Base-by-base conservation (phyloP, 768 basidiomycete species). In the Macrolepiota fuliginosa region DNA sequence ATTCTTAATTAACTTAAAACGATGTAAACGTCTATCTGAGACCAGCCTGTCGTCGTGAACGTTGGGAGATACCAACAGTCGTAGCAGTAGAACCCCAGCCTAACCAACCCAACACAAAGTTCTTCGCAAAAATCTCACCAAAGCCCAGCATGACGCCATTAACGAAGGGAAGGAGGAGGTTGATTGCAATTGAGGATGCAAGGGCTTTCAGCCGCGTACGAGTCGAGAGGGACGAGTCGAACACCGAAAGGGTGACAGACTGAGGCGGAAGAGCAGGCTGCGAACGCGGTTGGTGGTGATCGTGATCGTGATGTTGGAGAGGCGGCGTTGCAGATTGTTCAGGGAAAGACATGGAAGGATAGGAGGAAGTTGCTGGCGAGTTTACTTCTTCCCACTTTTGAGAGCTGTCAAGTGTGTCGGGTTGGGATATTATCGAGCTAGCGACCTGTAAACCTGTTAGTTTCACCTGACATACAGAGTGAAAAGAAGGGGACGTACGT, bases 101-200 rank as follows among this genome's bases (percentile, higher is more conserved):
- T 65, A 83, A 72, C 78, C 81, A 82, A 22, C 70, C 72, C 62
- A 90, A 74, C 17, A 91, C 71, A n/a, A 91, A 80, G 49, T 89
- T 84, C 73, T 90, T 90, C 37, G 90, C 94, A 70, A 95, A 94
- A 54, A 96, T 90, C 74, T 96, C 94, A 42, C 94, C 94, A 70
- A 96, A 95, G n/a, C 94, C 94, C 54, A 95, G 85, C 94, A 96
- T 96, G 61, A 96, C 91, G 19, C 94, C 94, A 65, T 96, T 96
- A 9, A 96, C 83, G 72, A 96, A 96, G 0, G 94, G 94, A 40
- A 96, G 80, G 0, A 91, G 70, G 63, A 96, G 71, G 71, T 96
- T 96, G 71, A 96, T 91, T 27, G 90, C 89, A 64, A 94, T 71
- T 24, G 90, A 86, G 15, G 91, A 87, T 57, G 88, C 73, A 55